These are phyloP conservation scores for Erythrophleum fordii DNA, from an alignment of 306 rosid species.

Conservation along the genomic window DNA sequence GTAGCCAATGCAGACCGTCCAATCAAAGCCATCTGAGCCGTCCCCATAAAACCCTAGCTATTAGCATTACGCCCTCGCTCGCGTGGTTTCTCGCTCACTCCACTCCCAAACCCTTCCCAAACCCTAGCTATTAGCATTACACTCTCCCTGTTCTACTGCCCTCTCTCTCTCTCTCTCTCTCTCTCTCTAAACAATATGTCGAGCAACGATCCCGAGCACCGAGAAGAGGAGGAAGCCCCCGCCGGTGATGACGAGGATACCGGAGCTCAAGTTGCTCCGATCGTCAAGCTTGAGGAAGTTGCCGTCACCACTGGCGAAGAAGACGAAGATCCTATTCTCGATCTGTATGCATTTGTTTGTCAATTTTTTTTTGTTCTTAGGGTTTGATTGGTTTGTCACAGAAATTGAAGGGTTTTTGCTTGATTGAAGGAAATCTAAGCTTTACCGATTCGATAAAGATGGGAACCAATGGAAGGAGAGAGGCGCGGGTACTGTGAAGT, in stretches of 20 bases:
- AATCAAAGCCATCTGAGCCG: no score
- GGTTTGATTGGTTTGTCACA: constrained; percentile 13
- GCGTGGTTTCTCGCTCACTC: neutral
- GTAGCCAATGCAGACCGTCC: no score
- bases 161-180: neutral
- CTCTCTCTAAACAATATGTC: constrained; percentile 48
- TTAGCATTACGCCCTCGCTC: no score
- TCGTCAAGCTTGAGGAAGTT: constrained; percentile 82
- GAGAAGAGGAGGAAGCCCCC: constrained; percentile 73
- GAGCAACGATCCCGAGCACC: constrained; percentile 67
- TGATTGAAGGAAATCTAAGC: constrained; percentile 66
- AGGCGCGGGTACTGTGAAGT: constrained; percentile 84
- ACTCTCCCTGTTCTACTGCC: neutral
- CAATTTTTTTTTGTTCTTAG: constrained; percentile 5
- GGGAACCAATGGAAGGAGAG: constrained; percentile 94
- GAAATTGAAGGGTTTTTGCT: neutral
- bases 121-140: constrained; percentile 21
- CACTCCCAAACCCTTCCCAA: neutral
- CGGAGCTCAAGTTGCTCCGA: constrained; percentile 93
- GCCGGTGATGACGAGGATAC: constrained; percentile 92
- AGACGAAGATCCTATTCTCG: constrained; percentile 73
- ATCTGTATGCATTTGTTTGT: constrained; percentile 56
- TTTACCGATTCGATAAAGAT: constrained; percentile 85
- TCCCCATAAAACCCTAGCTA: no score
- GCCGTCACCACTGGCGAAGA: constrained; percentile 85